Evolutionary conservation across 2,329 filamentous ascomycete genomes (phyloP).

Genomic region (Knufia fluminis): DNA sequence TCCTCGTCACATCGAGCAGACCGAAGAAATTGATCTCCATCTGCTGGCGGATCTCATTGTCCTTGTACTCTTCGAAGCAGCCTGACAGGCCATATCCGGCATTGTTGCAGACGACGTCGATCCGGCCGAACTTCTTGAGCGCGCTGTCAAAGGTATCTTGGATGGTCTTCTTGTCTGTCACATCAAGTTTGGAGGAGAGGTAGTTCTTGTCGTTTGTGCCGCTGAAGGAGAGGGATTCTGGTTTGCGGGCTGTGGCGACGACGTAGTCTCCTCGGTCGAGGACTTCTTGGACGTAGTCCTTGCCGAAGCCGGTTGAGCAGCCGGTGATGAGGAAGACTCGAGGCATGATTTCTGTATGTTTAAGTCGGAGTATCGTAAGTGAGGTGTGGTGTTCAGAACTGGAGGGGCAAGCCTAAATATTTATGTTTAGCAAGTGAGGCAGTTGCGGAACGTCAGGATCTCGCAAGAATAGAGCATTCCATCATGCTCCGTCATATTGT

Average conservation of each 20-base stretch:
- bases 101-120: constrained; percentile 55
- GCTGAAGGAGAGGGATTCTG: constrained; percentile 17
- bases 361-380: not conserved
- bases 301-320: constrained; percentile 38
- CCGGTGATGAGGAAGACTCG: constrained; percentile 34
- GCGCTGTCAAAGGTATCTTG: constrained; percentile 34
- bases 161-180: constrained; percentile 37
- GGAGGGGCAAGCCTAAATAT: too few species aligned
- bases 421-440: too few species aligned
- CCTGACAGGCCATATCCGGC: constrained; percentile 49
- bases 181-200: constrained; percentile 44
- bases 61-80: constrained; percentile 44
- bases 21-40: constrained; percentile 55
- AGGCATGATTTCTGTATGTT: constrained; percentile 9
- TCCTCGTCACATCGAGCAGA: constrained; percentile 42
- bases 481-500: too few species aligned
- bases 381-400: too few species aligned
- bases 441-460: too few species aligned
- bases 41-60: constrained; percentile 42
- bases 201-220: constrained; percentile 31
- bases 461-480: too few species aligned
- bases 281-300: constrained; percentile 31
- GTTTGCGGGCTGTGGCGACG: constrained; percentile 35
- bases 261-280: constrained; percentile 32
- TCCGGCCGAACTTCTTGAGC: constrained; percentile 42